Percentiles rank a stretch among this genome's conserved stretches.
phyloP scores from a whole-genome alignment of 495 filamentous ascomycete genomes.

The Xylaria acuta region DNA sequence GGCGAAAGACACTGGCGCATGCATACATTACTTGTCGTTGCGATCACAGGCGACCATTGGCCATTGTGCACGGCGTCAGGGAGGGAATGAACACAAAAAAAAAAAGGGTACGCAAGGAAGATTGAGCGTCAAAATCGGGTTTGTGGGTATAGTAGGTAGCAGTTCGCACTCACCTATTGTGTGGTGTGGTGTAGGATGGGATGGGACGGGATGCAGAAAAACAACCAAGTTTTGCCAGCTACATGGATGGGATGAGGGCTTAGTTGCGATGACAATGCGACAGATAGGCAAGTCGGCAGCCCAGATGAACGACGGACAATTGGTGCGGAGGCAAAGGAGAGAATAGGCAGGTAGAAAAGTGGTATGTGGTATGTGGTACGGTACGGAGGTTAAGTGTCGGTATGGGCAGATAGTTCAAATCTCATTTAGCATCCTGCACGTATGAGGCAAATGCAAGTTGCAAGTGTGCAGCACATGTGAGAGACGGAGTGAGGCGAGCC shows the following conservation, averaged over 20 bases:
- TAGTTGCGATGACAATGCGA: not conserved
- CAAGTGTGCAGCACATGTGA: not conserved
- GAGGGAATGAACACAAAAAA: not conserved
- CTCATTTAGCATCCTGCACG: not conserved
- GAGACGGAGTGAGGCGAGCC: not conserved
- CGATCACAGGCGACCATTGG: not conserved
- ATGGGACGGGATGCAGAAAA: not conserved
- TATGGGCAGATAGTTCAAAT: not conserved
- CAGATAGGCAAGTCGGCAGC: not conserved
- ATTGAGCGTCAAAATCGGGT: not conserved
- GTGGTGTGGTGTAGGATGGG: not conserved
- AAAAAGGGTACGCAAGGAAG: not conserved
- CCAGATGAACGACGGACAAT: constrained; percentile 2
- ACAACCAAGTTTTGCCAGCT: not conserved
- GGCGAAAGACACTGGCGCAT: constrained; percentile 1
- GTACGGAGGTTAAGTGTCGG: not conserved
- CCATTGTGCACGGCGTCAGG: not conserved
- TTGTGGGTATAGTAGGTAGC: too few relatives aligned
- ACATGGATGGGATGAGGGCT: constrained; percentile 12
- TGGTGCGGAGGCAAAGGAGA: not conserved
- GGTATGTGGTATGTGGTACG: too few relatives aligned
- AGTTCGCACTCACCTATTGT: not conserved
- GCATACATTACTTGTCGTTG: constrained; percentile 6
- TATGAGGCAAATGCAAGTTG: not conserved
- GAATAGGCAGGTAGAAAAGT: not conserved